A percentile compares a stretch with the other conserved stretches of the same genome.
Evolutionary conservation across 1,284 basidiomycete genomes (phyloP).

Genomic region (Spongiforma sp.): DNA sequence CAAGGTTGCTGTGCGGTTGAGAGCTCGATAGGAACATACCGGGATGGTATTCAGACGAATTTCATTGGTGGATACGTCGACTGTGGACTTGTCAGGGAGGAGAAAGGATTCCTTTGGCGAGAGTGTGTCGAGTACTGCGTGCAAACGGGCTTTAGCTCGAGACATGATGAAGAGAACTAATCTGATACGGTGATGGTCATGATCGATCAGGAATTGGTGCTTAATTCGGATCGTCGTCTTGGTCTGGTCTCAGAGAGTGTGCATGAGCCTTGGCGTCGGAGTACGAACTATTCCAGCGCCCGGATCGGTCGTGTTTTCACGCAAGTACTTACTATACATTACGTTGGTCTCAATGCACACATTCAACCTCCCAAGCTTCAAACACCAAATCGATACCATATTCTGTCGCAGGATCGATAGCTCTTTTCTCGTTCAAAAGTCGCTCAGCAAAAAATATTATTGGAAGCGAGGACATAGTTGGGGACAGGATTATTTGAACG

Average conservation of each 20-base stretch:
- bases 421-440: slow-evolving; percentile 52
- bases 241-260: no score
- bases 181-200: no score
- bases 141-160: slow-evolving; percentile 10
- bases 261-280: no score
- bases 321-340: no score
- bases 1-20: slow-evolving; percentile 19
- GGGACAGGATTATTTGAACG: no score
- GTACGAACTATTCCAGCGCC: no score
- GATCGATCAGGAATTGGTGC: no score
- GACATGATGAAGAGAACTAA: no score
- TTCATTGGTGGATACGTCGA: neutral
- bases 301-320: no score
- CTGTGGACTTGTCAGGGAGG: slow-evolving; percentile 24
- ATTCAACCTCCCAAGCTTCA: slow-evolving; percentile 39
- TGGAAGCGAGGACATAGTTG: no score
- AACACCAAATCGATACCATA: slow-evolving; percentile 58
- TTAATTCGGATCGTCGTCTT: no score
- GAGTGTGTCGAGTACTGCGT: slow-evolving; percentile 19
- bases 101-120: slow-evolving; percentile 11
- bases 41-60: slow-evolving; percentile 17
- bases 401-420: slow-evolving; percentile 50
- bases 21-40: slow-evolving; percentile 16
- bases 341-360: neutral
- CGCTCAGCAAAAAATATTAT: no score